Percentiles rank a stretch among this genome's conserved stretches.
Evolutionary conservation across 75 land plant genomes (phyloP).

Genomic region (Picea sitchensis): DNA sequence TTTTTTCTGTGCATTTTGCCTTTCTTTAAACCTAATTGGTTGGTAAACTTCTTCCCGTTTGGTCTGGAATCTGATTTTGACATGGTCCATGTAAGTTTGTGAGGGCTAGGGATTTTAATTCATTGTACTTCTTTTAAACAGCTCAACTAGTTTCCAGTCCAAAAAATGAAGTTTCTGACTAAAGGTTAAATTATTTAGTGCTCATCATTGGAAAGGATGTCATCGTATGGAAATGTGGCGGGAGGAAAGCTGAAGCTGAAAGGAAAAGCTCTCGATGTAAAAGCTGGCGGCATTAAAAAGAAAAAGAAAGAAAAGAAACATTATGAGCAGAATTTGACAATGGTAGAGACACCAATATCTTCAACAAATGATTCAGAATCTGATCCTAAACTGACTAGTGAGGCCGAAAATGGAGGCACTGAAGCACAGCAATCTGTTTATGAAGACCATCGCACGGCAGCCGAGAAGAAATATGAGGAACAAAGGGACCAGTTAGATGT

Average conservation of each 20-base stretch:
- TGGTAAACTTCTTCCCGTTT: too few relatives aligned
- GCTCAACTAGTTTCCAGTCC: too few relatives aligned
- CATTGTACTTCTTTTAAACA: too few relatives aligned
- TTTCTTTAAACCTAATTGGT: too few relatives aligned
- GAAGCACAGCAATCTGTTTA: conserved; percentile 30
- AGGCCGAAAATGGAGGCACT: conserved; percentile 31
- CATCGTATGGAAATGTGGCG: conserved; percentile 71
- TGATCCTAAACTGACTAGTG: conserved; percentile 12
- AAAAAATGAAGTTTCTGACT: too few relatives aligned
- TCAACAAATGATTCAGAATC: background rate
- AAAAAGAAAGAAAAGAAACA: conserved; percentile 67
- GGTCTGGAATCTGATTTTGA: too few relatives aligned
- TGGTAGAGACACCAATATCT: background rate
- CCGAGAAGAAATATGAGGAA: conserved; percentile 82
- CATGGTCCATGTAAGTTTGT: too few relatives aligned
- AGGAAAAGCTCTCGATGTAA: conserved; percentile 92
- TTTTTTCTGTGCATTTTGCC: too few relatives aligned
- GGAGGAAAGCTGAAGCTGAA: conserved; percentile 93
- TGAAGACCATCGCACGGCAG: conserved; percentile 81
- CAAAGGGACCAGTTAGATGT: conserved; percentile 64
- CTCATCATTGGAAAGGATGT: conserved; percentile 24
- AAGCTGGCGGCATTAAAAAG: conserved; percentile 65
- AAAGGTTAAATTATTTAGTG: too few relatives aligned
- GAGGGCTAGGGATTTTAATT: too few relatives aligned
- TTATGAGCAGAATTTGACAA: conserved; percentile 18